Percentiles rank a stretch among this genome's conserved stretches.
Conservation (phyloP, 1,139 yeast species). For the Candida pseudoviswanathii region DNA sequence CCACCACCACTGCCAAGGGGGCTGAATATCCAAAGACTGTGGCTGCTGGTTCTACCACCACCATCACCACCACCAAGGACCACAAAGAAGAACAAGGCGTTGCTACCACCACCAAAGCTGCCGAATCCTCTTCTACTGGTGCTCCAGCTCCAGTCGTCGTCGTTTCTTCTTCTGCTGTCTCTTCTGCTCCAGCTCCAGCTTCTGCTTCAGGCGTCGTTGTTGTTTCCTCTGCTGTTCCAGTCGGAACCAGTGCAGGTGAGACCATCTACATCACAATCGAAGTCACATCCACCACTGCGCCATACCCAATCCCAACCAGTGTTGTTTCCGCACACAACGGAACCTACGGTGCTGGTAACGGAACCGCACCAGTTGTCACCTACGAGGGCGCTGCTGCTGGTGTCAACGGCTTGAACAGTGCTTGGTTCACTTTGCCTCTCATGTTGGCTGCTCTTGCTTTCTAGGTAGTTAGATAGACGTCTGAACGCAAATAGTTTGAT, state of each 20-base stretch:
- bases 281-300: slow-evolving; percentile 13
- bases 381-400: slow-evolving; percentile 16
- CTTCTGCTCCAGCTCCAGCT: slow-evolving; percentile 5
- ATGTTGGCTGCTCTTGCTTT: slow-evolving; percentile 14
- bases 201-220: background rate
- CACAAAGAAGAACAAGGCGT: no score
- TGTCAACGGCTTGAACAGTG: slow-evolving; percentile 7
- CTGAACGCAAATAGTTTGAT: background rate
- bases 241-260: slow-evolving; percentile 7
- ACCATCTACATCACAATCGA: slow-evolving; percentile 9
- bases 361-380: slow-evolving; percentile 10
- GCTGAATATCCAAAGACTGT: no score
- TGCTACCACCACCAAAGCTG: background rate
- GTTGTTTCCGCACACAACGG: slow-evolving; percentile 5
- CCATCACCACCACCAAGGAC: no score
- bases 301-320: slow-evolving; percentile 11
- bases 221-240: slow-evolving; percentile 2
- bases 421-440: slow-evolving; percentile 16
- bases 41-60: no score
- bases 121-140: slow-evolving; percentile 8
- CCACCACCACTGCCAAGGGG: no score
- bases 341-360: slow-evolving; percentile 5
- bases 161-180: background rate
- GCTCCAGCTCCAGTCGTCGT: slow-evolving; percentile 1
- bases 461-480: slow-evolving; percentile 4